Evolutionary conservation across 805 yeast genomes (phyloP).

Genomic region (Groenewaldozyma tartarivorans): DNA sequence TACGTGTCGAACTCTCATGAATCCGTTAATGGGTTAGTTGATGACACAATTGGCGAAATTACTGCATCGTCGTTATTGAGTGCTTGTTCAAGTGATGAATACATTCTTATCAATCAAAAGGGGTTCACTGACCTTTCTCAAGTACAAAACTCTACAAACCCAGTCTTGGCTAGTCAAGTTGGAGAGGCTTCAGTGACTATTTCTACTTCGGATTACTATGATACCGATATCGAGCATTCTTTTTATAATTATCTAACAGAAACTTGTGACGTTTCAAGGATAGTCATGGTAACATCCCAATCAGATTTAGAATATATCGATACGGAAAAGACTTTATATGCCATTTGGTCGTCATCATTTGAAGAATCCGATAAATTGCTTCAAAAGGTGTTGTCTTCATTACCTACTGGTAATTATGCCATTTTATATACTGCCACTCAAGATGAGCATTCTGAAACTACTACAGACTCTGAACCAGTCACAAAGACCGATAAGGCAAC

Average conservation of each 20-base stretch:
- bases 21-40: background rate
- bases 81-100: conserved; percentile 46
- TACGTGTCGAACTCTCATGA: background rate
- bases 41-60: conserved; percentile 6
- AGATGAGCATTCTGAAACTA: background rate
- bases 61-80: conserved; percentile 1
- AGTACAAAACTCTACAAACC: conserved; percentile 34
- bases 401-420: conserved; percentile 28
- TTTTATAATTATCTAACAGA: background rate
- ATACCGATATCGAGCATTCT: background rate
- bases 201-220: background rate
- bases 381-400: conserved; percentile 21
- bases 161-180: conserved; percentile 4
- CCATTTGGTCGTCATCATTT: conserved; percentile 40
- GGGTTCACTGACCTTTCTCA: conserved; percentile 29
- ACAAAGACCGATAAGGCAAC: background rate
- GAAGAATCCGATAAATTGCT: conserved; percentile 20
- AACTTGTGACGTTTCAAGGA: conserved; percentile 8
- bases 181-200: background rate
- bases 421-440: conserved; percentile 20
- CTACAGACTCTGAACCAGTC: background rate
- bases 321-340: conserved; percentile 35
- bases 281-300: conserved; percentile 40
- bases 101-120: conserved; percentile 46
- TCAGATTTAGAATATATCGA: conserved; percentile 37